Evolutionary conservation across 768 basidiomycete species (phyloP).

Genomic region (Russula olivacea): DNA sequence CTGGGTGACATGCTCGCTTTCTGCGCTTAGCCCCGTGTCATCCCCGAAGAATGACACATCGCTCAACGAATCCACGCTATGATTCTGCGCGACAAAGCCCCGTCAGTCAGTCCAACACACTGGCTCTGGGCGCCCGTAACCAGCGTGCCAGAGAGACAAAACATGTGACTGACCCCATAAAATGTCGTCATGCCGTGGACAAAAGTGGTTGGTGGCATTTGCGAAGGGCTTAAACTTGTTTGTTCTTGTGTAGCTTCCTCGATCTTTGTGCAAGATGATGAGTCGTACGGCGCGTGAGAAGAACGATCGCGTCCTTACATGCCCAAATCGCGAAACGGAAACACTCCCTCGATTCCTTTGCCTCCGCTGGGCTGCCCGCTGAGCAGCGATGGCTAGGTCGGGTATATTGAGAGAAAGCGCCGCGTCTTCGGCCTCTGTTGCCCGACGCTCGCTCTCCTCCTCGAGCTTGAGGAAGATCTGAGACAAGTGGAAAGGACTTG

Average conservation of each 20-base stretch:
- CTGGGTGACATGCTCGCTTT: conserved; percentile 24
- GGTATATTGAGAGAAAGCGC: conserved; percentile 8
- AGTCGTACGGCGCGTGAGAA: not conserved
- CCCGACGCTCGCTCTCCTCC: conserved; percentile 48
- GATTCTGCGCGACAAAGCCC: conserved; percentile 3
- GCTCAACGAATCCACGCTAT: conserved; percentile 31
- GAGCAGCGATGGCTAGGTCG: conserved; percentile 12
- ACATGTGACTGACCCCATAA: conserved; percentile 30
- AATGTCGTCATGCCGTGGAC: conserved; percentile 28
- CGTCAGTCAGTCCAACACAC: conserved; percentile 12
- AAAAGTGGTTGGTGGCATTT: conserved; percentile 24
- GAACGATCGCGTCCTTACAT: conserved; percentile 37
- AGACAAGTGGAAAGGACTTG: not conserved
- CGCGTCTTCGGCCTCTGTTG: conserved; percentile 33
- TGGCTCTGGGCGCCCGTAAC: not conserved
- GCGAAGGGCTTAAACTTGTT: conserved; percentile 15
- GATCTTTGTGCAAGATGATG: not conserved
- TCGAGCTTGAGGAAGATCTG: conserved; percentile 58
- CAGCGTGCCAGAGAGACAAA: not conserved
- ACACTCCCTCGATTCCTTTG: conserved; percentile 44
- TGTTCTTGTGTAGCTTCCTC: conserved; percentile 12
- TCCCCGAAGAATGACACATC: conserved; percentile 20
- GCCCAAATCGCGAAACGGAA: conserved; percentile 55
- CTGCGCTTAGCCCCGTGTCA: not conserved
- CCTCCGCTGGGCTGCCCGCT: conserved; percentile 23